Evolutionary conservation across 192 early-diverging fungal species (phyloP).

Genomic region (Coemansia sp.): DNA sequence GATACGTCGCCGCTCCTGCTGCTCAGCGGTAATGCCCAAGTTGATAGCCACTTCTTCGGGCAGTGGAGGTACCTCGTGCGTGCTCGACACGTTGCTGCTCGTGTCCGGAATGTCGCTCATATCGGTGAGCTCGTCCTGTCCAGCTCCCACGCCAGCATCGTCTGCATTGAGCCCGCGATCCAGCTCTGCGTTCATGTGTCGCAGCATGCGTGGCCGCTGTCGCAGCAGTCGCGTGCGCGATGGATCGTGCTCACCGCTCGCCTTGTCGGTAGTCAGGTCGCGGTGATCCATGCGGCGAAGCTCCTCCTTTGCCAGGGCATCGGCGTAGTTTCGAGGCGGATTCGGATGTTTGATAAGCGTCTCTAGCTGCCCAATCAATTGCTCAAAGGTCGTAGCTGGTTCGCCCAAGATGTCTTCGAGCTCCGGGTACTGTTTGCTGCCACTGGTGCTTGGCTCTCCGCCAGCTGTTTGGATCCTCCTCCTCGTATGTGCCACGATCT

Average conservation of each 20-base stretch:
- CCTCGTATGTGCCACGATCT: not conserved
- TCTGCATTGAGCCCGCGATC: not conserved
- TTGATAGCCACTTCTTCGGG: slow-evolving; percentile 22
- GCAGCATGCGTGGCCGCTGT: slow-evolving; percentile 24
- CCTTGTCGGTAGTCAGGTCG: slow-evolving; percentile 21
- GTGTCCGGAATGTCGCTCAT: not conserved
- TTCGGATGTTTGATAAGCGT: slow-evolving; percentile 47
- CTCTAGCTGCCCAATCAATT: slow-evolving; percentile 48
- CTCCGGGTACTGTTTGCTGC: slow-evolving; percentile 22
- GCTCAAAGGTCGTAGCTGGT: slow-evolving; percentile 32
- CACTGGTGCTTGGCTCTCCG: not conserved
- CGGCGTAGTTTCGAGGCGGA: slow-evolving; percentile 53
- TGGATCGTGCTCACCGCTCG: not conserved
- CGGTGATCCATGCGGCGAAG: slow-evolving; percentile 30
- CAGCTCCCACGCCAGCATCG: not conserved
- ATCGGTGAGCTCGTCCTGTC: not conserved
- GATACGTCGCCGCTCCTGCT: slow-evolving; percentile 38
- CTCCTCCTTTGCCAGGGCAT: slow-evolving; percentile 56
- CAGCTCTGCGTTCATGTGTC: slow-evolving; percentile 6
- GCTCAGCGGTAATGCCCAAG: slow-evolving; percentile 34
- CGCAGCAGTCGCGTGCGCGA: slow-evolving; percentile 6
- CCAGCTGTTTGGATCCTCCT: not conserved
- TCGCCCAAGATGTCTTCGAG: slow-evolving; percentile 35
- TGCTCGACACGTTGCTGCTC: not conserved
- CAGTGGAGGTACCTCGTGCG: slow-evolving; percentile 14